Percentiles rank a stretch among this genome's conserved stretches.
Conservation (phyloP, 1,284 basidiomycete genomes). For the Dichomitus squalens region DNA sequence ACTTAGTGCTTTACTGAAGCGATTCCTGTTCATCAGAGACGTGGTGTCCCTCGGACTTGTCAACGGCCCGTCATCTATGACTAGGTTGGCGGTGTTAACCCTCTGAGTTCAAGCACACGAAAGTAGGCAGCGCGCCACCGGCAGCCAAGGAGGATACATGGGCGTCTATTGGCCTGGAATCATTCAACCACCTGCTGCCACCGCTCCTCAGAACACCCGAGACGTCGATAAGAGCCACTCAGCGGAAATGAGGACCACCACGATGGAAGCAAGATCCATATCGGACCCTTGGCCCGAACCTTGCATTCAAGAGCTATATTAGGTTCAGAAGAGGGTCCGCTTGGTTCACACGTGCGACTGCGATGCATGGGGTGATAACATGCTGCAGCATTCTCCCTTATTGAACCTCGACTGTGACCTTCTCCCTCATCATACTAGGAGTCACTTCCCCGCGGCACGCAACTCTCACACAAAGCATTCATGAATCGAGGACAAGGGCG, state of each 20-base stretch:
- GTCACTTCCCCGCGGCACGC: neutral
- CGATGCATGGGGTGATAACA: neutral
- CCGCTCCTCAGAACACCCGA: neutral
- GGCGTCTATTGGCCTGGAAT: too few relatives aligned
- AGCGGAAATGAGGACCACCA: neutral
- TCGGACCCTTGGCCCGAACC: neutral
- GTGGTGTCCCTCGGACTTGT: too few relatives aligned
- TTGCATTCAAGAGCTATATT: neutral
- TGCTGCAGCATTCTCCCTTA: neutral
- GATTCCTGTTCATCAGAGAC: too few relatives aligned
- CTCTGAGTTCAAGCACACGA: too few relatives aligned
- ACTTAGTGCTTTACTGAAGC: too few relatives aligned
- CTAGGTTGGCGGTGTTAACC: too few relatives aligned
- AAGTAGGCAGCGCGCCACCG: too few relatives aligned
- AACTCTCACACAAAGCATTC: neutral
- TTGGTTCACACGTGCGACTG: slow-evolving; percentile 1
- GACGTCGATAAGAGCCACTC: neutral
- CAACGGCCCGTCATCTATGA: too few relatives aligned
- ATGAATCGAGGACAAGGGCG: neutral
- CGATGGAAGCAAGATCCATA: neutral
- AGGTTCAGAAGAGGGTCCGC: neutral
- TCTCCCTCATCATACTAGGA: neutral
- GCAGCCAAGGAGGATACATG: too few relatives aligned
- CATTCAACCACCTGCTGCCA: neutral
- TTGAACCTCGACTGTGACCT: neutral